Conservation (phyloP, 768 basidiomycete genomes). For the Macrolepiota albuminosa region DNA sequence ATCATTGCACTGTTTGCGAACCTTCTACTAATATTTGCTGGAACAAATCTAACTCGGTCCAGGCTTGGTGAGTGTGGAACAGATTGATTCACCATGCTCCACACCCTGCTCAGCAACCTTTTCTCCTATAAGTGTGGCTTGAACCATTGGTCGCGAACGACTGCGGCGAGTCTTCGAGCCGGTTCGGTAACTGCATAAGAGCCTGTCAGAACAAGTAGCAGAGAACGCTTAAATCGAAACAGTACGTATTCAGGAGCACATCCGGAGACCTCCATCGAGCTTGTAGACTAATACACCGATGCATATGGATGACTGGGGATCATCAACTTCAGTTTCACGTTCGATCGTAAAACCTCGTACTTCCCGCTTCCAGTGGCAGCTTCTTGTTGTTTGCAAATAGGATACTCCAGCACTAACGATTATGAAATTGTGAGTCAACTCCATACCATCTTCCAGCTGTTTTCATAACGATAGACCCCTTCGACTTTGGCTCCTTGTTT, state of each 20-base stretch:
- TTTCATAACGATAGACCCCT: too few relatives aligned
- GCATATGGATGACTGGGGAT: too few relatives aligned
- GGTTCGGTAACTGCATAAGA: slow-evolving; percentile 57
- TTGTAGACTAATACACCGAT: not conserved
- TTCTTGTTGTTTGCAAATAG: slow-evolving; percentile 7
- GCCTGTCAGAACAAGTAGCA: not conserved
- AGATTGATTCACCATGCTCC: slow-evolving; percentile 12
- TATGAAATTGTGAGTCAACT: too few relatives aligned
- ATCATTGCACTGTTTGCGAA: too few relatives aligned
- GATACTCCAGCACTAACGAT: too few relatives aligned
- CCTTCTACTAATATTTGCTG: slow-evolving; percentile 49
- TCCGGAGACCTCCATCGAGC: slow-evolving; percentile 14
- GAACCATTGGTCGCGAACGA: slow-evolving; percentile 70
- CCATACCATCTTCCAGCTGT: too few relatives aligned
- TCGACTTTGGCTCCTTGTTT: too few relatives aligned
- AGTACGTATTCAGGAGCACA: slow-evolving; percentile 11
- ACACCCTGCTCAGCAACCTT: slow-evolving; percentile 74
- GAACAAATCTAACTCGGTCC: slow-evolving; percentile 62
- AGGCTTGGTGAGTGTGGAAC: slow-evolving; percentile 3
- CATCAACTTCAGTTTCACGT: not conserved
- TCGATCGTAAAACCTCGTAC: slow-evolving; percentile 8
- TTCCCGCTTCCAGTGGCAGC: slow-evolving; percentile 5
- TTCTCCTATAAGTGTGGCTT: slow-evolving; percentile 65
- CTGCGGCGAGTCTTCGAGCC: slow-evolving; percentile 77
- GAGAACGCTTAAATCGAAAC: slow-evolving; percentile 4